These are phyloP conservation scores for Cyclocybe aegerita DNA, from an alignment of 768 basidiomycete species.

Conservation along the genomic window DNA sequence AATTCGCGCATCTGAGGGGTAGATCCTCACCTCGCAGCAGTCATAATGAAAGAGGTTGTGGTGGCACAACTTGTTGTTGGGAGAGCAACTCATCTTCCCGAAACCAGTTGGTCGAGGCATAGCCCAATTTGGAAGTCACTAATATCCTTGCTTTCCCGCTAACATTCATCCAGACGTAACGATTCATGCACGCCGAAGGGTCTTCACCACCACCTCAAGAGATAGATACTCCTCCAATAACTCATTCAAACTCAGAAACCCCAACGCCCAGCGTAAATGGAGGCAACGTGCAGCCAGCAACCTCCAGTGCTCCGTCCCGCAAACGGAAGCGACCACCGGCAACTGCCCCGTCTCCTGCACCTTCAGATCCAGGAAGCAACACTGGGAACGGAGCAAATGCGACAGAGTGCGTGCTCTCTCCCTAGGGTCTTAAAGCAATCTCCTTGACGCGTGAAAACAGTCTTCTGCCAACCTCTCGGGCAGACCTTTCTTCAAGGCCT, in stretches of 20 bases:
- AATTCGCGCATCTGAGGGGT: constrained; percentile 1
- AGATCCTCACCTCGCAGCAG: constrained; percentile 40
- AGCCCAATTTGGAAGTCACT: not conserved
- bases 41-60: constrained; percentile 22
- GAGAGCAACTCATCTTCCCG: not conserved
- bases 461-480: constrained; percentile 57
- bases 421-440: not conserved
- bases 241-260: constrained; percentile 6
- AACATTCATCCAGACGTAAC: not conserved
- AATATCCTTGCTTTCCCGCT: constrained; percentile 1
- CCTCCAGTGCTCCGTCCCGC: constrained; percentile 28
- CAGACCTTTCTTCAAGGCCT: constrained; percentile 68
- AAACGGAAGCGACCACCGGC: constrained; percentile 59
- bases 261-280: constrained; percentile 5
- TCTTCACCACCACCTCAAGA: constrained; percentile 31
- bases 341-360: constrained; percentile 56
- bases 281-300: constrained; percentile 6
- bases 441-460: constrained; percentile 23
- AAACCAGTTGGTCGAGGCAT: not conserved
- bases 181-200: constrained; percentile 30
- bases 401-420: constrained; percentile 32
- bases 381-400: constrained; percentile 28
- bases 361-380: constrained; percentile 47
- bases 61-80: constrained; percentile 11
- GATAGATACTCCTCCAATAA: constrained; percentile 7